A percentile compares a stretch with the other conserved stretches of the same genome.
Conservation (phyloP, 306 rosid species). For the Malus fusca region DNA sequence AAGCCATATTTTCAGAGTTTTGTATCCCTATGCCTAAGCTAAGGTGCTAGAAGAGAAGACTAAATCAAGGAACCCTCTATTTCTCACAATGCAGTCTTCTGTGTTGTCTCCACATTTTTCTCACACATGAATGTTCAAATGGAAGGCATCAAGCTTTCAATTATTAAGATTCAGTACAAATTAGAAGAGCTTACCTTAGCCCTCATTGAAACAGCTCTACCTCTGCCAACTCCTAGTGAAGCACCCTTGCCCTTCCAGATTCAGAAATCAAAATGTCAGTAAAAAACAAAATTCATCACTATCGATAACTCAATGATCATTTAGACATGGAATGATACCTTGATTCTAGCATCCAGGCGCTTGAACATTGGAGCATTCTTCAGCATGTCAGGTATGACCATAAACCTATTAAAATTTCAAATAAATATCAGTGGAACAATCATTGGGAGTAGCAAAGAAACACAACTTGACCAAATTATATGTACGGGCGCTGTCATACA, state of each 20-base stretch:
- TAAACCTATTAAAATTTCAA: conserved; percentile 49
- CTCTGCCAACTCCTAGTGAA: conserved; percentile 97
- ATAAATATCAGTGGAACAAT: conserved; percentile 2
- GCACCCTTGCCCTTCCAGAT: conserved; percentile 91
- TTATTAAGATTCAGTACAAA: neutral
- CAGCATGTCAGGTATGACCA: conserved; percentile 98
- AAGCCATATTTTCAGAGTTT: neutral
- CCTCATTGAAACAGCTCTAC: conserved; percentile 99
- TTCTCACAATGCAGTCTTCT: neutral
- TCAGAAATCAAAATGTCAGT: conserved; percentile 12
- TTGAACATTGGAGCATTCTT: conserved; percentile 99
- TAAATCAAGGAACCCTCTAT: neutral
- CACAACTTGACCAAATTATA: neutral
- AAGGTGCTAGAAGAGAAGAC: neutral
- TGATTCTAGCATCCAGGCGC: conserved; percentile 93
- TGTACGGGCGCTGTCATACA: neutral
- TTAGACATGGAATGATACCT: conserved; percentile 38
- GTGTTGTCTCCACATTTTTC: neutral
- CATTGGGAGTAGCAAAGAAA: neutral
- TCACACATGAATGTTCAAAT: neutral
- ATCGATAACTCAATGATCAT: neutral
- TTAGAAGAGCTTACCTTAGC: conserved; percentile 51
- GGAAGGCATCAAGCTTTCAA: neutral
- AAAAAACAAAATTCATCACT: neutral
- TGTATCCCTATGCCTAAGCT: neutral